phyloP scores from a whole-genome alignment of 208 protist species.

The Borovskyia barvae region DNA sequence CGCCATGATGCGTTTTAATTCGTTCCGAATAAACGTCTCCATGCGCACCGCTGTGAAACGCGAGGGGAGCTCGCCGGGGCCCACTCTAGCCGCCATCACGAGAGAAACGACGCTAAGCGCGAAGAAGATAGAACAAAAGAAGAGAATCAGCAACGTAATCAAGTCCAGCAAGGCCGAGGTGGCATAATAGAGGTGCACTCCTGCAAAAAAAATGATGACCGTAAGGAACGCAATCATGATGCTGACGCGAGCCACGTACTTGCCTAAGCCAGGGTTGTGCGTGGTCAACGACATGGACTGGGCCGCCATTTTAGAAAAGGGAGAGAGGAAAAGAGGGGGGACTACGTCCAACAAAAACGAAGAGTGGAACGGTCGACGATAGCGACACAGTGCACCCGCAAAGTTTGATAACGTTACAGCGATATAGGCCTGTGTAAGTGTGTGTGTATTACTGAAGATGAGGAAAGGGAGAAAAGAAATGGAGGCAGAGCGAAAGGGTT shows the following conservation, averaged over 20 bases:
- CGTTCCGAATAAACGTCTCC: conserved; percentile 39
- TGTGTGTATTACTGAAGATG: conserved; percentile 5
- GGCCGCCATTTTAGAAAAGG: neutral
- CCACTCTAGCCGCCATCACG: conserved; percentile 3
- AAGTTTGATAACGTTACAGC: no score
- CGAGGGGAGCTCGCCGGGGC: conserved; percentile 29
- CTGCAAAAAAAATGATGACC: conserved; percentile 8
- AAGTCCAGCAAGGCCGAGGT: conserved; percentile 16
- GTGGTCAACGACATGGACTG: neutral
- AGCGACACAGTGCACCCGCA: no score
- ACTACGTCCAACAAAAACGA: no score
- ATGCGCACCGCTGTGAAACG: conserved; percentile 38
- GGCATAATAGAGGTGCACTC: conserved; percentile 24
- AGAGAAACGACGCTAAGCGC: conserved; percentile 16
- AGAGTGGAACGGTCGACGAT: no score
- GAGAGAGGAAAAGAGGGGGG: neutral
- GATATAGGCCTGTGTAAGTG: neutral
- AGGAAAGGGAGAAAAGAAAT: neutral
- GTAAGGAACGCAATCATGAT: neutral
- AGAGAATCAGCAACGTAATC: conserved; percentile 11
- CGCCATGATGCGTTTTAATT: conserved; percentile 25
- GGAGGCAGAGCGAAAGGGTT: neutral
- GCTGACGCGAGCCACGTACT: conserved; percentile 8
- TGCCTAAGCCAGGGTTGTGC: conserved; percentile 17
- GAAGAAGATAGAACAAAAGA: conserved; percentile 16